phyloP scores from a whole-genome alignment of 148 eudicot genomes.

The Rhododendron griersonianum region DNA sequence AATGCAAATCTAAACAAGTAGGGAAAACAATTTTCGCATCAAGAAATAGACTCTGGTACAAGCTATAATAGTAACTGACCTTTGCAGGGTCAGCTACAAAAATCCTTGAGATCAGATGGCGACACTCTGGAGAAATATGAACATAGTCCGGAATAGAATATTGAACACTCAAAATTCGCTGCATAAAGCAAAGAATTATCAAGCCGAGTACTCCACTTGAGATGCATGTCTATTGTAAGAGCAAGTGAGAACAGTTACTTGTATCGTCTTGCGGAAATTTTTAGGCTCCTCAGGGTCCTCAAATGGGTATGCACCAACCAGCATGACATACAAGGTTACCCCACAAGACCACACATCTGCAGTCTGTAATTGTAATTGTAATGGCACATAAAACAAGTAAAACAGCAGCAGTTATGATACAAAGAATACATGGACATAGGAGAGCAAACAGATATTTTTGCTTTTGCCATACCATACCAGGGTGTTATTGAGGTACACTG shows the following conservation, averaged over 20 bases:
- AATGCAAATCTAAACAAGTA: background rate
- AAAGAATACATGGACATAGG: background rate
- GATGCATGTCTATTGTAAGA: background rate
- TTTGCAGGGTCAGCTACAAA: conserved; percentile 78
- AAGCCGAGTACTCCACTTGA: background rate
- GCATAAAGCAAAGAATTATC: conserved; percentile 16
- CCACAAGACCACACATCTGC: conserved; percentile 99
- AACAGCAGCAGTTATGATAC: background rate
- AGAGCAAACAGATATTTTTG: background rate
- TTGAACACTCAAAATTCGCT: conserved; percentile 82
- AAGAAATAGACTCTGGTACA: background rate
- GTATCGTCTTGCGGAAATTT: conserved; percentile 81
- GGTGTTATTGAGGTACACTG: background rate
- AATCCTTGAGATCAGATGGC: conserved; percentile 83
- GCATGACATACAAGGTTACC: conserved; percentile 92
- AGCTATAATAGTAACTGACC: conserved; percentile 35
- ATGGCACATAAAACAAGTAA: background rate
- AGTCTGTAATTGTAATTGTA: conserved; percentile 55
- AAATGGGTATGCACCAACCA: conserved; percentile 86
- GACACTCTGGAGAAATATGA: conserved; percentile 68
- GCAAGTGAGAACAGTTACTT: conserved; percentile 26
- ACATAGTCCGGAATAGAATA: conserved; percentile 73
- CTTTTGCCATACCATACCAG: background rate
- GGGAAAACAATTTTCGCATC: background rate
- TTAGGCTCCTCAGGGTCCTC: conserved; percentile 90